These are phyloP conservation scores for Diaporthe capsici DNA, from an alignment of 2,329 filamentous ascomycete species.

Conservation along the genomic window DNA sequence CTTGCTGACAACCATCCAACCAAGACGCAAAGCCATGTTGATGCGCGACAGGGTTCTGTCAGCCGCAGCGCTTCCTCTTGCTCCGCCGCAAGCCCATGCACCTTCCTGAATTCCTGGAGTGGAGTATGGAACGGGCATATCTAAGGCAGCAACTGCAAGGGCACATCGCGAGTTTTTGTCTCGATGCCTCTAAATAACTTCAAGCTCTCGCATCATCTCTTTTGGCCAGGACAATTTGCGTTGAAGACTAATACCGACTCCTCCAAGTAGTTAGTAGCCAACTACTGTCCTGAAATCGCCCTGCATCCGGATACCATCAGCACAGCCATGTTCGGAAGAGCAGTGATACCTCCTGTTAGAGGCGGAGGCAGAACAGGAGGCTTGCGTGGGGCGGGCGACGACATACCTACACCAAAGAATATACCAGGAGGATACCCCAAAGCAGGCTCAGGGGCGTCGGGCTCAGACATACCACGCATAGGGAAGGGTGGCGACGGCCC, in stretches of 20 bases:
- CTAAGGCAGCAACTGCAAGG: not conserved
- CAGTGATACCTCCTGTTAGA: not conserved
- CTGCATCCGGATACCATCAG: not conserved
- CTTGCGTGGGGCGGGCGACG: not conserved
- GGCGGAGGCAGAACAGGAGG: not conserved
- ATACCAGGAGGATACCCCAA: not conserved
- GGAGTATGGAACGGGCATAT: not conserved
- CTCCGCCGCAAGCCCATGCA: not conserved
- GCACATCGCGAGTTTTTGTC: not conserved
- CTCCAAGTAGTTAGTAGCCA: not conserved
- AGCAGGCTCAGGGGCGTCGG: not conserved
- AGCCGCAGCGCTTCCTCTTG: not conserved
- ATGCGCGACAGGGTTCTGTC: not conserved
- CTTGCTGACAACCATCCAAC: not conserved
- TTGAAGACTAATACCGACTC: not conserved
- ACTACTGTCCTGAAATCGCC: too few species aligned
- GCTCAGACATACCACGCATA: not conserved
- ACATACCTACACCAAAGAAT: not conserved
- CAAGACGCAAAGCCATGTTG: not conserved
- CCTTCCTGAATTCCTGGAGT: not conserved
- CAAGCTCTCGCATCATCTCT: too few species aligned
- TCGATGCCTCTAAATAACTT: not conserved
- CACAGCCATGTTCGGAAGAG: not conserved
- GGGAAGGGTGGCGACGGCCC: not conserved
- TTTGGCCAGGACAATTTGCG: too few species aligned